A percentile compares a stretch with the other conserved stretches of the same genome.
phyloP scores from a whole-genome alignment of 139 green algal species.

The Tetradesmus obliquus region DNA sequence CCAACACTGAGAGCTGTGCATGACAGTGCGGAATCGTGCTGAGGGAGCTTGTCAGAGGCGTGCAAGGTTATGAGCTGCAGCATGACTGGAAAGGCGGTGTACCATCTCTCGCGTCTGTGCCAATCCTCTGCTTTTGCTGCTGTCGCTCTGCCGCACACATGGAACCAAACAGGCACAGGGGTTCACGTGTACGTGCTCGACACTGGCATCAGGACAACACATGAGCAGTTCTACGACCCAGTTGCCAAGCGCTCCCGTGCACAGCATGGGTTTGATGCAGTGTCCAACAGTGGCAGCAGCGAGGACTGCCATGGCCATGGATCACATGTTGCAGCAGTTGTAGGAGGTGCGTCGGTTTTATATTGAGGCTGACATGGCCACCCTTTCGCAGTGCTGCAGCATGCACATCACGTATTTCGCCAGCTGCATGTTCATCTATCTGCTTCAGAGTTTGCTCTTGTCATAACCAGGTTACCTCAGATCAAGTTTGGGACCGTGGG shows the following conservation, averaged over 20 bases:
- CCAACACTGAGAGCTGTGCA: too few species aligned
- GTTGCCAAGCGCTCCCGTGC: conserved; percentile 29
- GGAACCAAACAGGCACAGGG: conserved; percentile 52
- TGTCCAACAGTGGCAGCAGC: not conserved
- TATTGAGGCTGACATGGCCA: not conserved
- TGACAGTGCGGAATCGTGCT: too few species aligned
- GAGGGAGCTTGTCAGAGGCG: not conserved
- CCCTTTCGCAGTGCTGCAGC: not conserved
- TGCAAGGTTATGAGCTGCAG: too few species aligned
- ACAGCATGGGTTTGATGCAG: conserved; percentile 27
- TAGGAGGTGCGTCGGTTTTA: conserved; percentile 49
- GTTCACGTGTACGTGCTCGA: conserved; percentile 84
- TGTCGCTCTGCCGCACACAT: not conserved
- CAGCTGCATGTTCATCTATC: not conserved
- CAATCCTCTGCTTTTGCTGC: not conserved
- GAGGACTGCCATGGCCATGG: conserved; percentile 82
- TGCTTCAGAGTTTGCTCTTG: too few species aligned
- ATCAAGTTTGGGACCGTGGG: too few species aligned
- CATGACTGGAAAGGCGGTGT: too few species aligned
- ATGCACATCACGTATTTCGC: not conserved
- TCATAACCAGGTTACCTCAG: too few species aligned
- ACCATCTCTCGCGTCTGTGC: not conserved
- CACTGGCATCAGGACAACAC: conserved; percentile 70
- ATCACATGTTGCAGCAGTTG: conserved; percentile 73
- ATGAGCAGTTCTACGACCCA: conserved; percentile 58